A percentile compares a stretch with the other conserved stretches of the same genome.
Evolutionary conservation across 768 basidiomycete genomes (phyloP).

Genomic region (Xanthoconium stramineum): DNA sequence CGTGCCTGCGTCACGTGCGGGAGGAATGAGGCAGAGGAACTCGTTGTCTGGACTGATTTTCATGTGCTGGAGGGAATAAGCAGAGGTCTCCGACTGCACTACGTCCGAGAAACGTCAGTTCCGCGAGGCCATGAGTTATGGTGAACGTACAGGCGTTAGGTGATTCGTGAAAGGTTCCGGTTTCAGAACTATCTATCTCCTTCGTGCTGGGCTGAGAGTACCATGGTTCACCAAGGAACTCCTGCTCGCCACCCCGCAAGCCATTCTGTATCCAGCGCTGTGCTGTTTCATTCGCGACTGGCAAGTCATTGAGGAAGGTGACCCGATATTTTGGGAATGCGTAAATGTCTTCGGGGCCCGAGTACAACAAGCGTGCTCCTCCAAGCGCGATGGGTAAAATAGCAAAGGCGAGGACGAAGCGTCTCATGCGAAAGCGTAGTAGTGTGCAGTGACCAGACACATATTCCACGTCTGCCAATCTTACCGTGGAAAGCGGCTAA

Average conservation of each 20-base stretch:
- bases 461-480: constrained; percentile 9
- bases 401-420: constrained; percentile 14
- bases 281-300: constrained; percentile 69
- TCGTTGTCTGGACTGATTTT: constrained; percentile 65
- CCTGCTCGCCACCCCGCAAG: constrained; percentile 67
- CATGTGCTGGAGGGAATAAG: constrained; percentile 68
- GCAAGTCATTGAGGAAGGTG: constrained; percentile 75
- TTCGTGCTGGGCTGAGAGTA: constrained; percentile 41
- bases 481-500: constrained; percentile 22
- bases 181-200: constrained; percentile 58
- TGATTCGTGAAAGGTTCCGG: constrained; percentile 25
- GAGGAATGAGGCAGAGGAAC: constrained; percentile 79
- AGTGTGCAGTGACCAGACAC: not conserved
- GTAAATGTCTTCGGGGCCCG: constrained; percentile 74
- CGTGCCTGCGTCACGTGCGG: constrained; percentile 46
- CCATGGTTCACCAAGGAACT: constrained; percentile 71
- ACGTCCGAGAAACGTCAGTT: constrained; percentile 13
- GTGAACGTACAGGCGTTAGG: constrained; percentile 39
- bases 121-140: constrained; percentile 5
- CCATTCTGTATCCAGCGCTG: constrained; percentile 72
- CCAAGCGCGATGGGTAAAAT: constrained; percentile 12
- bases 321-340: constrained; percentile 83
- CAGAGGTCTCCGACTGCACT: constrained; percentile 28
- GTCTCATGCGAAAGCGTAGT: constrained; percentile 16
- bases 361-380: constrained; percentile 48